Conservation (phyloP, 1,284 basidiomycete species). For the Austroboletus olivaceoglutinosus region DNA sequence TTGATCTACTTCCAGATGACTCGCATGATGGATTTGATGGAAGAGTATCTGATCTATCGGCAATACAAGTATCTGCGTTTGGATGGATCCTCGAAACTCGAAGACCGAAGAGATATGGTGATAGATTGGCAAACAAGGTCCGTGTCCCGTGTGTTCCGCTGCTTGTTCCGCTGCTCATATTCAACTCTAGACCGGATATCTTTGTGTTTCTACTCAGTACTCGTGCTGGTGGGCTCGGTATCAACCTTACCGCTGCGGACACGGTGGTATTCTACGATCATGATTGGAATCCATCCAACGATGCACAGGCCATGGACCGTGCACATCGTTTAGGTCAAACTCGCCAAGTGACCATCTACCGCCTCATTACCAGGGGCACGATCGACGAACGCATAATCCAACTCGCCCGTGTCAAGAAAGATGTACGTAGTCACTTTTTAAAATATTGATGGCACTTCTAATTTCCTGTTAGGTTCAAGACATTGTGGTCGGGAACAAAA, state of each 20-base stretch:
- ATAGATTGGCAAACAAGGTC: conserved; percentile 99
- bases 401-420: conserved; percentile 92
- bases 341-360: conserved; percentile 98
- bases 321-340: conserved; percentile 99
- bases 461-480: conserved; percentile 79
- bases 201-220: conserved; percentile 97
- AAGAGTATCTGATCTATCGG: conserved; percentile 96
- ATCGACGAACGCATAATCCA: conserved; percentile 99
- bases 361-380: conserved; percentile 93
- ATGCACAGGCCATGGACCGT: conserved; percentile 99
- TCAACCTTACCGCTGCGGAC: conserved; percentile 97
- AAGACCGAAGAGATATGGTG: conserved; percentile 98
- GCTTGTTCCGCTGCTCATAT: conserved; percentile 4
- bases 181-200: conserved; percentile 73
- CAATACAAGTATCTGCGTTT: conserved; percentile 97
- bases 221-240: conserved; percentile 95
- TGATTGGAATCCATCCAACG: conserved; percentile 99
- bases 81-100: conserved; percentile 94
- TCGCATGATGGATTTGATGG: conserved; percentile 99
- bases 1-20: conserved; percentile 99
- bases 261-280: conserved; percentile 99
- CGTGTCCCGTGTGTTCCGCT: conserved; percentile 26
- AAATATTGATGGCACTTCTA: not conserved
- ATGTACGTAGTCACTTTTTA: conserved; percentile 51
- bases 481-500: conserved; percentile 98